Evolutionary conservation across 129 eudicot genomes (phyloP), one percentile per base, ranked within the genome.

Genomic region (Oenanthe sinensis): DNA sequence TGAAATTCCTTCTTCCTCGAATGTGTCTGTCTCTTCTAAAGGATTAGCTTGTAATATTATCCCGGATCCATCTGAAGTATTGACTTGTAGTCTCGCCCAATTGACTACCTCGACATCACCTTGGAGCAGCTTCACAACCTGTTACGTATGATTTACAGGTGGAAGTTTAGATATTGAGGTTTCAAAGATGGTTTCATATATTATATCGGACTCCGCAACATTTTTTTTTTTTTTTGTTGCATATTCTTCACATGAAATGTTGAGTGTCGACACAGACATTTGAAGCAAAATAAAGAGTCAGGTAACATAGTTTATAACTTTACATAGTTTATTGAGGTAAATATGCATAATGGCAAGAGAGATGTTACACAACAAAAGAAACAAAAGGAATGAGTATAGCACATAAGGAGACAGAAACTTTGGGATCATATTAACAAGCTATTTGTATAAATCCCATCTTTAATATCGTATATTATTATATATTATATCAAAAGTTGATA

Each of bases 11-110:
- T 87, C 96, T 1, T 90, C 94, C 44, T 92, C 96, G 50, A 84
- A 75, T 47, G 77, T 77, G 39, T 90, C 96, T 13, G 81, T 26
- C 68, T 85, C 96, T 50, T 90, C 97, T 0, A 81, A 65, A 42
- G 86, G 58, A 78, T 87, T 83, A 75, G 87, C 79, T 68, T 83
- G 87, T 30, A 80, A 79, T 62, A 79, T 72, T 8, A 78, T 58
- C 10, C 86, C 87, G 0, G 81, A 49, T 68, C 87, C 93, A 3
- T 86, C 92, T 16, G 84, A 83, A 4, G 90, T 81, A 72, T 77
- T 88, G 17, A 92, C 87, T 84, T 91, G 92, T 75, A 87, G 80
- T 77, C 90, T 90, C 3, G 96, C 97, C 99, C 97, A 95, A n/a
- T 90, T 86, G 37, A 82, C 72, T 30, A 65, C 81, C 81, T 92